phyloP scores from a whole-genome alignment of 2,329 filamentous ascomycete genomes.

The Simplicillium sp. region DNA sequence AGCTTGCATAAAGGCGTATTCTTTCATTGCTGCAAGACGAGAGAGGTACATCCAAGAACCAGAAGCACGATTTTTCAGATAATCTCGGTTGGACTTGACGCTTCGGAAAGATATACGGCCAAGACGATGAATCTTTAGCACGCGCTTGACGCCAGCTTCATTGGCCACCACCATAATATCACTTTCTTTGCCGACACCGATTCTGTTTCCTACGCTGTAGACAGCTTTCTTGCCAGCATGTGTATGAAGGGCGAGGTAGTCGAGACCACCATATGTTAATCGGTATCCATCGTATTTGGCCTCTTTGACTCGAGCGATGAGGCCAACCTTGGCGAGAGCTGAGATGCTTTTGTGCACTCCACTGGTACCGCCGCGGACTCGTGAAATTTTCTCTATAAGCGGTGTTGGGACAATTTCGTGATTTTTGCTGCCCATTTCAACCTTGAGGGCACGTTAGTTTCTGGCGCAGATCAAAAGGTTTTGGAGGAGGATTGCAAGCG shows the following conservation, averaged over 20 bases:
- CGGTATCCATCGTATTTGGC: conserved; percentile 97
- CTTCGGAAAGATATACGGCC: conserved; percentile 95
- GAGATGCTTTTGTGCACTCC: conserved; percentile 85
- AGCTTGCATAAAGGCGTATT: conserved; percentile 89
- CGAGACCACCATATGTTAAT: conserved; percentile 89
- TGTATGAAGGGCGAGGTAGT: conserved; percentile 92
- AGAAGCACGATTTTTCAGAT: conserved; percentile 69
- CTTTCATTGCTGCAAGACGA: conserved; percentile 82
- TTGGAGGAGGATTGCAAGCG: conserved; percentile 20
- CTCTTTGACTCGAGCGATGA: conserved; percentile 90
- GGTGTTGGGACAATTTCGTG: conserved; percentile 93
- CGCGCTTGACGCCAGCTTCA: conserved; percentile 62
- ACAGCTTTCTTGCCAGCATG: conserved; percentile 71
- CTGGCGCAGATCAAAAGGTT: conserved; percentile 16
- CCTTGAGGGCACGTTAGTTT: conserved; percentile 45
- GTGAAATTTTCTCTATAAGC: conserved; percentile 75
- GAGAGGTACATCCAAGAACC: conserved; percentile 99
- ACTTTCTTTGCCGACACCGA: conserved; percentile 95
- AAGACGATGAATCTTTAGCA: conserved; percentile 92
- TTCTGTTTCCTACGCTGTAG: conserved; percentile 88
- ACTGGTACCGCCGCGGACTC: conserved; percentile 65
- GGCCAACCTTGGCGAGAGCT: conserved; percentile 77
- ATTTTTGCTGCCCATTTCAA: conserved; percentile 89
- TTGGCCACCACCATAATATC: conserved; percentile 93
- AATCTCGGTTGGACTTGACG: conserved; percentile 93